phyloP scores from a whole-genome alignment of 2,329 filamentous ascomycete species.

The Plenodomus tracheiphilus region DNA sequence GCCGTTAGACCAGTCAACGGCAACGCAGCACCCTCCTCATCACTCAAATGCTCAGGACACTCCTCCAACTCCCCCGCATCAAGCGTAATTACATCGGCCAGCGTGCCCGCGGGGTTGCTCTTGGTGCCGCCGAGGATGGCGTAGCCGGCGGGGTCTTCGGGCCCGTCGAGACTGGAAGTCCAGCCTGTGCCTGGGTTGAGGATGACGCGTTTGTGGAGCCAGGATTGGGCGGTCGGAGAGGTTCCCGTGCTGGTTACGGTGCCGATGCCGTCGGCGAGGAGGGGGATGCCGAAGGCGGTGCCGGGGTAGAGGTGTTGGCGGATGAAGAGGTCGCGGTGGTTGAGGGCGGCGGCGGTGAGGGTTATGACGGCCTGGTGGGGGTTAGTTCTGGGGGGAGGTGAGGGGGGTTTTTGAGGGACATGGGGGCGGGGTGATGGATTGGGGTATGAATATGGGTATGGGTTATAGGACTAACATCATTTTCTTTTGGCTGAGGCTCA shows the following conservation, averaged over 20 bases:
- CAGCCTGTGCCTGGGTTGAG: constrained; percentile 79
- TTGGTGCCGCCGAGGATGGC: constrained; percentile 71
- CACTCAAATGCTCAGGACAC: constrained; percentile 71
- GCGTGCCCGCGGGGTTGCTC: constrained; percentile 67
- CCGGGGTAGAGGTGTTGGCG: constrained; percentile 89
- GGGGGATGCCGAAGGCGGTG: constrained; percentile 74
- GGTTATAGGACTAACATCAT: constrained; percentile 22
- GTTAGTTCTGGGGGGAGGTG: constrained; percentile 19
- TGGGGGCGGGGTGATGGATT: neutral
- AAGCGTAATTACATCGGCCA: constrained; percentile 73
- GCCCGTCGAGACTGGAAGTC: constrained; percentile 70
- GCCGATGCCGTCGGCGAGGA: constrained; percentile 83
- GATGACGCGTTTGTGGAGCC: constrained; percentile 71
- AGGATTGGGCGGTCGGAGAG: constrained; percentile 55
- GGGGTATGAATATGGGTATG: neutral
- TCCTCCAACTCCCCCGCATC: constrained; percentile 73
- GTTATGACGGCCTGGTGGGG: constrained; percentile 70
- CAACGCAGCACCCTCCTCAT: constrained; percentile 78
- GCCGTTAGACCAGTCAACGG: constrained; percentile 85
- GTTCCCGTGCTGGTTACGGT: constrained; percentile 68
- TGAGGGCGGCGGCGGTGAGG: constrained; percentile 79
- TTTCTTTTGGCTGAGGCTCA: constrained; percentile 32
- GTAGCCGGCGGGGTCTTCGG: constrained; percentile 66
- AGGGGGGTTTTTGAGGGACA: neutral
- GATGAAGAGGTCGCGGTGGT: constrained; percentile 95